Evolutionary conservation across 495 filamentous ascomycete species (phyloP).

Genomic region (Penicillium pulvis): DNA sequence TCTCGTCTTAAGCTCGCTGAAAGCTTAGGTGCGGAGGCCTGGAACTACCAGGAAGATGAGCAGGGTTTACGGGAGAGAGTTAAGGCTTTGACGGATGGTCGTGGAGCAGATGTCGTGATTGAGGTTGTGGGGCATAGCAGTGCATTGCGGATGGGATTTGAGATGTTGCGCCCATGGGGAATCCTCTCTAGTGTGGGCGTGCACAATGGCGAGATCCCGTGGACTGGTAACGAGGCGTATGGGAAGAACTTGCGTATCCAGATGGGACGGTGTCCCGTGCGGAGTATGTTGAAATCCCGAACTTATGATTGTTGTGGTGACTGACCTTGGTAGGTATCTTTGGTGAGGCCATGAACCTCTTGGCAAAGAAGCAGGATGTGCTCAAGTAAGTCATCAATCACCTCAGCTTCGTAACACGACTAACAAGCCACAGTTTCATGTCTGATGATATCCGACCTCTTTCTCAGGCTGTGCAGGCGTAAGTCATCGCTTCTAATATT

Average conservation of each 20-base stretch:
- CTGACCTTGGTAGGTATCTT: conserved; percentile 31
- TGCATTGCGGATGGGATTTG: conserved; percentile 77
- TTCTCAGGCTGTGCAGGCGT: conserved; percentile 38
- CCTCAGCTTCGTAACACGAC: neutral
- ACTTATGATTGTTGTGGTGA: neutral
- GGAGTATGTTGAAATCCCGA: conserved; percentile 21
- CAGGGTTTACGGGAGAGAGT: conserved; percentile 58
- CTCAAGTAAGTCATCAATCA: conserved; percentile 27
- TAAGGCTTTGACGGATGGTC: conserved; percentile 70
- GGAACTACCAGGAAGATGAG: conserved; percentile 70
- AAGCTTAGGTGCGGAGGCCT: conserved; percentile 74
- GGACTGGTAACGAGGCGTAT: conserved; percentile 84
- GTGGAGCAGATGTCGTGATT: conserved; percentile 84
- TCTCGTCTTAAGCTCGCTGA: conserved; percentile 70
- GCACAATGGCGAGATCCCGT: conserved; percentile 86
- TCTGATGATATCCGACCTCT: conserved; percentile 38
- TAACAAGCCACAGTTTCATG: conserved; percentile 37
- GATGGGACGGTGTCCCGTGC: conserved; percentile 90
- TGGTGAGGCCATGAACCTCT: conserved; percentile 65
- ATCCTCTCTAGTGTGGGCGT: conserved; percentile 82
- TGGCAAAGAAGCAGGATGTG: conserved; percentile 54
- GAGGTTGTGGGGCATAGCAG: conserved; percentile 82
- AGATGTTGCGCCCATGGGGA: conserved; percentile 84
- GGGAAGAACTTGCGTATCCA: conserved; percentile 85
- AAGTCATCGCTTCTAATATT: conserved; percentile 10